Percentiles rank a stretch among this genome's conserved stretches.
These are phyloP conservation scores for Ampelocalamus luodianensis DNA, from an alignment of 176 grass and related monocot species.

Conservation along the genomic window DNA sequence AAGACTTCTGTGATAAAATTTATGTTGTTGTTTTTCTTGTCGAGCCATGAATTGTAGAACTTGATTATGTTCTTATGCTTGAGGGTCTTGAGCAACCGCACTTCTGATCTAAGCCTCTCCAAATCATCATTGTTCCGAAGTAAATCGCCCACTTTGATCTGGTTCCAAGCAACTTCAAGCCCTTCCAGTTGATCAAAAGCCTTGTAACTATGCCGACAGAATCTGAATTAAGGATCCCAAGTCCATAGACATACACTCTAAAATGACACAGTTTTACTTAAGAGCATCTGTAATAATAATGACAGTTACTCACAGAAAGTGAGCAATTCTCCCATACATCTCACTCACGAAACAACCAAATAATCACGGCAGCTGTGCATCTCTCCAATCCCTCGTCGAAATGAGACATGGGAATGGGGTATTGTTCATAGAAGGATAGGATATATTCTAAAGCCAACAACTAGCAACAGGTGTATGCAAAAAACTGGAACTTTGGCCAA, in stretches of 20 bases:
- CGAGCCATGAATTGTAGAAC: constrained; percentile 83
- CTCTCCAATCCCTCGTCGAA: neutral
- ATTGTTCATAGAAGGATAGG: neutral
- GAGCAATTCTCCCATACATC: neutral
- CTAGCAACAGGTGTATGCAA: neutral
- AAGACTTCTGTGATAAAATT: constrained; percentile 90
- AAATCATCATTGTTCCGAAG: constrained; percentile 64
- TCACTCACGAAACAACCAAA: neutral
- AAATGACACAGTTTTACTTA: neutral
- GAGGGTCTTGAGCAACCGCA: constrained; percentile 77
- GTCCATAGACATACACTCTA: neutral
- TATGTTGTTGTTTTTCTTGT: constrained; percentile 64
- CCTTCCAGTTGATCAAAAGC: constrained; percentile 90
- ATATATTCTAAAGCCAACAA: neutral
- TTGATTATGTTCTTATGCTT: constrained; percentile 88
- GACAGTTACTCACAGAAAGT: neutral
- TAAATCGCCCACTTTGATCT: constrained; percentile 69
- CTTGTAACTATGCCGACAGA: constrained; percentile 56
- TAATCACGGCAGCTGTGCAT: neutral
- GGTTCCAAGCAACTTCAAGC: constrained; percentile 85
- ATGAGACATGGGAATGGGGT: neutral
- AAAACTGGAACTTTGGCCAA: neutral
- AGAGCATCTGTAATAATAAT: neutral
- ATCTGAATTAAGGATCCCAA: constrained; percentile 61
- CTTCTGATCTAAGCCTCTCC: constrained; percentile 76